Conservation (phyloP, 2,329 filamentous ascomycete species). For the Teratosphaeria zuluensis region DNA sequence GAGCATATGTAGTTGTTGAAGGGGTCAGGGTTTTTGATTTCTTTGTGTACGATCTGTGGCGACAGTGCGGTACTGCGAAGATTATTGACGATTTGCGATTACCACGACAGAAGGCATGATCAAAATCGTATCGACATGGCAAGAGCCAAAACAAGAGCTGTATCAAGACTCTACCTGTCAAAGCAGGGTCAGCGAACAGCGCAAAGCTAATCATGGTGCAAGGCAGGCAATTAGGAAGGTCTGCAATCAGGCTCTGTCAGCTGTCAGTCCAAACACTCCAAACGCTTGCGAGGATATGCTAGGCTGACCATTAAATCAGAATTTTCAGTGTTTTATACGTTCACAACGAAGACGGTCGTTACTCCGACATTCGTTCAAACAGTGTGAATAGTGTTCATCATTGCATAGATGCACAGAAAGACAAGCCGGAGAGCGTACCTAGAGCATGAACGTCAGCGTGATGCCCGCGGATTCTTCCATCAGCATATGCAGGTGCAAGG, state of each 20-base stretch:
- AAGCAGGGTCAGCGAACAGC: not conserved
- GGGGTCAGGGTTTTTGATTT: no score
- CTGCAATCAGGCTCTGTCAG: constrained; percentile 3
- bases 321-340: constrained; percentile 40
- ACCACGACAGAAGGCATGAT: no score
- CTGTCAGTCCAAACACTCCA: not conserved
- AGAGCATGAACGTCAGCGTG: constrained; percentile 8
- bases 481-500: not conserved
- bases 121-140: no score
- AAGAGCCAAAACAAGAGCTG: no score
- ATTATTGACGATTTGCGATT: no score
- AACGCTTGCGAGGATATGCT: not conserved
- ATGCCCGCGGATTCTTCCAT: not conserved
- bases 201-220: not conserved
- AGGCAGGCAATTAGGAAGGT: not conserved
- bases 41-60: no score
- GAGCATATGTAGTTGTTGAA: no score
- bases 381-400: constrained; percentile 66
- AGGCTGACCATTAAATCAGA: no score
- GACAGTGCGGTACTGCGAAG: no score
- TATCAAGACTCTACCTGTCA: not conserved
- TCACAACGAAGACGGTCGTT: constrained; percentile 44
- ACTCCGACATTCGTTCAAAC: constrained; percentile 48
- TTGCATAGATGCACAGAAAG: constrained; percentile 28
- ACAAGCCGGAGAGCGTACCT: constrained; percentile 7